These are phyloP conservation scores for Globisporangium spinosum DNA, from an alignment of 352 stramenopile genomes.

Conservation along the genomic window DNA sequence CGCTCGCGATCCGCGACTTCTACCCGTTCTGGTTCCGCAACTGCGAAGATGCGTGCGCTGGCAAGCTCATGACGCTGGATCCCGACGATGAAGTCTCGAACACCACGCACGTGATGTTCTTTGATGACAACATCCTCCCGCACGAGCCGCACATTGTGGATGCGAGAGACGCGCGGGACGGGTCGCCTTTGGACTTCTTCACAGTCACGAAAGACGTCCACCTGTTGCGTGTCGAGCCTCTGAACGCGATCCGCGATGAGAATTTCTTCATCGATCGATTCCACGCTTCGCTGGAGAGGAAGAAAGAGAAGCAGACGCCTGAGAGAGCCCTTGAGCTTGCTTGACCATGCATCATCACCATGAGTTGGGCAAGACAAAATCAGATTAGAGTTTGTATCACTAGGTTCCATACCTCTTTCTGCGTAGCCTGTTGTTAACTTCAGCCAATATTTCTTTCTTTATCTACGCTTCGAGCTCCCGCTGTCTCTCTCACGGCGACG, in stretches of 20 bases:
- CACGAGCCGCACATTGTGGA: slow-evolving; percentile 77
- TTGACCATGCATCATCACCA: background rate
- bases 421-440: background rate
- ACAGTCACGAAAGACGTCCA: slow-evolving; percentile 33
- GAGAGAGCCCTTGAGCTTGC: background rate
- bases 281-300: slow-evolving; percentile 22
- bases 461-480: slow-evolving; percentile 10
- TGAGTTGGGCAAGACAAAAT: background rate
- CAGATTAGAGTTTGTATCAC: background rate
- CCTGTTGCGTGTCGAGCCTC: slow-evolving; percentile 61
- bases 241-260: slow-evolving; percentile 51
- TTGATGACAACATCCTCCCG: slow-evolving; percentile 77
- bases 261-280: slow-evolving; percentile 58
- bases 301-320: slow-evolving; percentile 1
- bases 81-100: slow-evolving; percentile 14
- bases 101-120: slow-evolving; percentile 55
- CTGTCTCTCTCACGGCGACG: slow-evolving; percentile 9
- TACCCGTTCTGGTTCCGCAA: slow-evolving; percentile 73
- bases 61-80: slow-evolving; percentile 60
- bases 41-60: slow-evolving; percentile 38
- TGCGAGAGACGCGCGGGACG: slow-evolving; percentile 30
- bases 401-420: background rate
- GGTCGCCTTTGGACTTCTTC: slow-evolving; percentile 30
- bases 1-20: slow-evolving; percentile 71
- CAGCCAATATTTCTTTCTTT: background rate